Percentiles rank a stretch among this genome's conserved stretches.
Evolutionary conservation across 768 basidiomycete genomes (phyloP).

Genomic region (Serpula lacrymans): DNA sequence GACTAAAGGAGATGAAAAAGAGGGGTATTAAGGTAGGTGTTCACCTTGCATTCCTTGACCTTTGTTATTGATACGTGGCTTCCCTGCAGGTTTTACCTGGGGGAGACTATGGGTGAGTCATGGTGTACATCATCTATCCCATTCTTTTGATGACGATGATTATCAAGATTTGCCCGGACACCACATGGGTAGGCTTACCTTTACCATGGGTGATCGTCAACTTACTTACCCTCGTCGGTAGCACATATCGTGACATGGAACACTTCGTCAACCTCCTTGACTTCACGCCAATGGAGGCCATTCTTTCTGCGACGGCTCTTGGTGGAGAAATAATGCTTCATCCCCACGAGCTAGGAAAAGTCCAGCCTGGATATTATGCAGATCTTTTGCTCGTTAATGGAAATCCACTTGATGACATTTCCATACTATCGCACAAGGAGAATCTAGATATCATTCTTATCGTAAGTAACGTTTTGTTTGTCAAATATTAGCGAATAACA

Average conservation of each 20-base stretch:
- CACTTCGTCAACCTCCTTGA: conserved; percentile 21
- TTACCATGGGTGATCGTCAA: not conserved
- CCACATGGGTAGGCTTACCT: conserved; percentile 12
- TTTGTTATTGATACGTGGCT: not conserved
- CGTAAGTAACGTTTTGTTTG: conserved; percentile 6
- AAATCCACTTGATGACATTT: conserved; percentile 21
- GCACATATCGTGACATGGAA: conserved; percentile 21
- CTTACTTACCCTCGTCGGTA: too few relatives aligned
- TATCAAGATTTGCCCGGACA: conserved; percentile 4
- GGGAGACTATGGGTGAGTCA: conserved; percentile 20
- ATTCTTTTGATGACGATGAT: not conserved
- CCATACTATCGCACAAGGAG: conserved; percentile 15
- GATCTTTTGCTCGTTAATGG: conserved; percentile 23
- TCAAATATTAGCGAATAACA: not conserved
- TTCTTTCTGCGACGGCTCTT: conserved; percentile 17
- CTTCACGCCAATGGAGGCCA: conserved; percentile 23
- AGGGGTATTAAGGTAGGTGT: conserved; percentile 19
- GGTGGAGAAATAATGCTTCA: conserved; percentile 23
- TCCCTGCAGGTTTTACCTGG: conserved; percentile 18
- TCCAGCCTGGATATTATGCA: conserved; percentile 20
- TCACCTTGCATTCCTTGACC: too few relatives aligned
- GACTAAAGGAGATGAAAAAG: conserved; percentile 21
- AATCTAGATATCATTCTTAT: conserved; percentile 23
- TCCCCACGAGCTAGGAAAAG: conserved; percentile 20
- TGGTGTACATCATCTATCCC: not conserved